These are phyloP conservation scores for Rusavskia elegans DNA, from an alignment of 495 filamentous ascomycete genomes.

Conservation along the genomic window DNA sequence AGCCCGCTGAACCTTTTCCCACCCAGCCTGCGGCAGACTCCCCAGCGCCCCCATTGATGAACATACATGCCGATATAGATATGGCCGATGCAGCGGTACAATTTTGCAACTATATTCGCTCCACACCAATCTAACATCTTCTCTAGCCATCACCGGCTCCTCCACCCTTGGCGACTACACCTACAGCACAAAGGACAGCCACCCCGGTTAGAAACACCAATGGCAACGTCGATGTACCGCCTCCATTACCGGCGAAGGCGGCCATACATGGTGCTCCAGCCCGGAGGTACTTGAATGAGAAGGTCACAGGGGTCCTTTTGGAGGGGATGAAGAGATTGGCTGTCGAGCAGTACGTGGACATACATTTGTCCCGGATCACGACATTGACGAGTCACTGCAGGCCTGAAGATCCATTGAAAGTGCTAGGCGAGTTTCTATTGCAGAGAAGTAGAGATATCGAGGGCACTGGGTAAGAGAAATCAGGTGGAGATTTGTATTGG, in stretches of 20 bases:
- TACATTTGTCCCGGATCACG: background rate
- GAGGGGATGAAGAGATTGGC: constrained; percentile 88
- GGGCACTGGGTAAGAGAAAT: constrained; percentile 4
- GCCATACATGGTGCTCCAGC: constrained; percentile 65
- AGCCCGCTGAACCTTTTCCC: background rate
- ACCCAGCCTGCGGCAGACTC: background rate
- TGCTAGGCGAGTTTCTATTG: constrained; percentile 72
- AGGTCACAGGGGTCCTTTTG: constrained; percentile 67
- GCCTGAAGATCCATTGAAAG: constrained; percentile 72
- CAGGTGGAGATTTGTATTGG: background rate
- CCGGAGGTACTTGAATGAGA: constrained; percentile 76
- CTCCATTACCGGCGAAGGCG: constrained; percentile 19
- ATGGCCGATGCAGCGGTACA: constrained; percentile 8
- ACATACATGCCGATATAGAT: constrained; percentile 7
- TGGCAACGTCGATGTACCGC: constrained; percentile 17
- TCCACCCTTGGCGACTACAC: constrained; percentile 7
- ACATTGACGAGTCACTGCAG: constrained; percentile 10
- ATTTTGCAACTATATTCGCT: too few species aligned
- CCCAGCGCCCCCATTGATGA: constrained; percentile 1
- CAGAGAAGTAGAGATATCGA: constrained; percentile 67
- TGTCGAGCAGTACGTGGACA: constrained; percentile 54
- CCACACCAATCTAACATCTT: constrained; percentile 3
- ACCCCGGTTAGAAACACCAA: constrained; percentile 33
- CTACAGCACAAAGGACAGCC: constrained; percentile 23
- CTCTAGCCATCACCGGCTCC: constrained; percentile 17